Conservation (phyloP, 305 asterid species). For the Solanum hybrid region DNA sequence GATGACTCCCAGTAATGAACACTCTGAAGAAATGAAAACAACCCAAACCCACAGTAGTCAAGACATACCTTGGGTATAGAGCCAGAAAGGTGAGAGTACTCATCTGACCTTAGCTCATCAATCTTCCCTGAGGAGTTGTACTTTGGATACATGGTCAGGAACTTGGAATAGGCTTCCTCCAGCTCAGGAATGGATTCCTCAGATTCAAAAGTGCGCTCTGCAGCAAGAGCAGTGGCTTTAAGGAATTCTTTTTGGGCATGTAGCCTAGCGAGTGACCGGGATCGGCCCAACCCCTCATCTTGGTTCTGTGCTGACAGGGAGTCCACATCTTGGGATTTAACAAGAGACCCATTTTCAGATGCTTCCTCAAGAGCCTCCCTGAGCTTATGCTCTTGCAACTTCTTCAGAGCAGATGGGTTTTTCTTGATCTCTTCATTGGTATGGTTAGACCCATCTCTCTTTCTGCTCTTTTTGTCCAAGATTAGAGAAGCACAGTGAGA, state of each 20-base stretch:
- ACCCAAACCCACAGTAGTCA: conserved; percentile 94
- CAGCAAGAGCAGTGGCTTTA: conserved; percentile 84
- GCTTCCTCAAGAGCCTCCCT: conserved; percentile 98
- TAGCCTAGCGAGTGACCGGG: conserved; percentile 74
- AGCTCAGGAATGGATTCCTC: conserved; percentile 56
- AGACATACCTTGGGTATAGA: conserved; percentile 69
- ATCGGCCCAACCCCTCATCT: conserved; percentile 71
- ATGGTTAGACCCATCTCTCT: conserved; percentile 46
- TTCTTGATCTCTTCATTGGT: conserved; percentile 44
- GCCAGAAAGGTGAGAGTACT: conserved; percentile 66
- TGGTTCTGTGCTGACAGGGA: conserved; percentile 50
- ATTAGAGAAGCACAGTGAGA: conserved; percentile 92
- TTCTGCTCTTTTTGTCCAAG: conserved; percentile 81
- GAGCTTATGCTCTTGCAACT: conserved; percentile 76
- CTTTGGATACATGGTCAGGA: conserved; percentile 84
- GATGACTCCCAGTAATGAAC: conserved; percentile 87
- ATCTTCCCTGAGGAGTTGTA: conserved; percentile 68
- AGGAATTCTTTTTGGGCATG: conserved; percentile 88
- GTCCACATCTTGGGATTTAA: conserved; percentile 75
- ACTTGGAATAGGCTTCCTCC: conserved; percentile 64
- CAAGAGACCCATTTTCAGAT: conserved; percentile 83
- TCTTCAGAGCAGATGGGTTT: conserved; percentile 59
- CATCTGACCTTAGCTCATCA: conserved; percentile 76
- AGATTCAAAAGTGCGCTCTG: conserved; percentile 55
- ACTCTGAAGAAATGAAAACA: conserved; percentile 81